Base-by-base conservation (phyloP, 148 eudicot species). In the Camellia sinensis region DNA sequence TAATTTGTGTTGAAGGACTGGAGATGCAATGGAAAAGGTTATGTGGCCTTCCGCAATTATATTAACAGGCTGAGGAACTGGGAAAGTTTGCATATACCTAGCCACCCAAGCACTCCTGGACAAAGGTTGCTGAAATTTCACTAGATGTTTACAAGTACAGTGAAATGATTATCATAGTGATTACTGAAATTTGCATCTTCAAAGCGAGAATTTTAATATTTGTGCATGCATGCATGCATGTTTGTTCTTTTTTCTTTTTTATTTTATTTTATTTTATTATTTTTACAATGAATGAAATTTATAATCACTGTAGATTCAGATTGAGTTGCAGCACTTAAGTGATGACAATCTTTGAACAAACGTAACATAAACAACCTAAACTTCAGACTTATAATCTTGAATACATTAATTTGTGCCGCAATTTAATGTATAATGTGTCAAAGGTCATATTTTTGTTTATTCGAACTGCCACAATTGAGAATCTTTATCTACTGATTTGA, bases 21-120 rank as follows among this genome's bases (percentile, higher is more conserved):
- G 99, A 86, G 94, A 88, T 93, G 98, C 81, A 92, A 92, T 86
- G 98, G 92, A 77, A 92, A 75, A 86, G 97, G 97, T 71, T 96
- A 96, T 74, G 99, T 88, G 72, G 98, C 95, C 9, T 96, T 79
- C 80, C 95, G 99, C 22, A 96, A 93, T 75, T 96, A 79, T 79
- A 96, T 96, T 52, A 88, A 80, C 78, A 92, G 94, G 82, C 93
- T 95, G 8, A 85, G 90, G 66, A 96, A 93, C 88, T 92, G 99
- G 97, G 97, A 93, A 80, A 92, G 71, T 79, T 81, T 81, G 73
- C 87, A 82, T 60, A 67, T 82, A 77, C 90, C 84, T 69, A 96
- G 98, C 85, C 87, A 50, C 62, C 48, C 90, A 17, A 92, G 94
- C 84, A 93, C 98, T 83, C 99, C 98, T 3, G 92, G 89, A 79